Evolutionary conservation across 1,139 yeast species (phyloP).

Genomic region (Candida buenavistaensis): DNA sequence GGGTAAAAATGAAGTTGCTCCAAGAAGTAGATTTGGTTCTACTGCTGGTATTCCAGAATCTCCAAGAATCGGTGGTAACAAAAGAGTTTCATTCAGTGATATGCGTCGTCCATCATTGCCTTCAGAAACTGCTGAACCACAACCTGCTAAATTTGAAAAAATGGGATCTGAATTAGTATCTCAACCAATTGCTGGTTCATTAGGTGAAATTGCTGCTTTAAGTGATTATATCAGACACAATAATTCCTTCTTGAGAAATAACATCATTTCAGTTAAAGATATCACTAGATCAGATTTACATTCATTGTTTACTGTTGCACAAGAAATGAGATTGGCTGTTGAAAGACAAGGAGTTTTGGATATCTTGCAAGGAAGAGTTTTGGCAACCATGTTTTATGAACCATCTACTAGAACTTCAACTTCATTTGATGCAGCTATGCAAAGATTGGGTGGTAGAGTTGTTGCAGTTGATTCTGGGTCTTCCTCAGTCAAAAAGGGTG

Average conservation of each 20-base stretch:
- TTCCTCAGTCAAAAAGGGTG: conserved; percentile 97
- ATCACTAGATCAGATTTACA: conserved; percentile 87
- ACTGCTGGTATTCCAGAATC: conserved; percentile 48
- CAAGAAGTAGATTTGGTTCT: conserved; percentile 42
- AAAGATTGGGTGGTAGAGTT: conserved; percentile 97
- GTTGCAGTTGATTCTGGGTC: conserved; percentile 80
- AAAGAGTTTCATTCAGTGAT: conserved; percentile 47
- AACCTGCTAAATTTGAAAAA: conserved; percentile 50
- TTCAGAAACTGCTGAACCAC: conserved; percentile 31
- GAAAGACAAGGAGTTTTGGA: conserved; percentile 96
- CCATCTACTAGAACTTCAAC: conserved; percentile 97
- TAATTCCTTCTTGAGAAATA: conserved; percentile 87
- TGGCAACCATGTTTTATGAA: conserved; percentile 96
- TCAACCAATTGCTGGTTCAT: conserved; percentile 62
- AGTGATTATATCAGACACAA: conserved; percentile 72
- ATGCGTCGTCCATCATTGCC: conserved; percentile 47
- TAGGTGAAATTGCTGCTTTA: conserved; percentile 77
- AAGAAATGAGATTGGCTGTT: conserved; percentile 95
- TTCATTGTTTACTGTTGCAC: conserved; percentile 91
- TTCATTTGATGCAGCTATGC: conserved; percentile 99
- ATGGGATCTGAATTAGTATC: conserved; percentile 74
- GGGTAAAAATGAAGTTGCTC: conserved; percentile 57
- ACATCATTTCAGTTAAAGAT: conserved; percentile 85
- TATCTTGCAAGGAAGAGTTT: conserved; percentile 82
- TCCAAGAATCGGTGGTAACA: conserved; percentile 41